phyloP scores from a whole-genome alignment of 1,284 basidiomycete genomes.

The Moniliophthora roreri region DNA sequence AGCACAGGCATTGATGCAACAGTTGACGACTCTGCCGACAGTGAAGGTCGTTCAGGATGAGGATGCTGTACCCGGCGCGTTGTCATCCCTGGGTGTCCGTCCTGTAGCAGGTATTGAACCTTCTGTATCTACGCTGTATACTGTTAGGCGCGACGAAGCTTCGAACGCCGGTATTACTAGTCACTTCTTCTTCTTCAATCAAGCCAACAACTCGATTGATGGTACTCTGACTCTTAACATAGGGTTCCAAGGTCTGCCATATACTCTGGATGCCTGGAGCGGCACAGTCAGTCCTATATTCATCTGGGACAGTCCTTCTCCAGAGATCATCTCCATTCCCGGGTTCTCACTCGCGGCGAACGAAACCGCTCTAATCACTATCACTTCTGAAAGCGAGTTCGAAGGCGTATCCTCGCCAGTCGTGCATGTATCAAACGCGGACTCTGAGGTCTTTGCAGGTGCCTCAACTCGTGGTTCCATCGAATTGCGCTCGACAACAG shows the following conservation, averaged over 20 bases:
- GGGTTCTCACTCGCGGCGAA: slow-evolving; percentile 13
- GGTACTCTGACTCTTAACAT: slow-evolving; percentile 16
- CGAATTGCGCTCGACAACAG: slow-evolving; percentile 13
- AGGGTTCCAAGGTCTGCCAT: slow-evolving; percentile 17
- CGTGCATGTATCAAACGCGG: slow-evolving; percentile 8
- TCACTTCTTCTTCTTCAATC: slow-evolving; percentile 18
- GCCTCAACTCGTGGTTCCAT: slow-evolving; percentile 6
- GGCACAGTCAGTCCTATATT: slow-evolving; percentile 14
- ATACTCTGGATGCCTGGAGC: slow-evolving; percentile 18
- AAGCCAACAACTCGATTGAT: slow-evolving; percentile 10
- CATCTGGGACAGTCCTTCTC: slow-evolving; percentile 10
- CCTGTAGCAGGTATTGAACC: slow-evolving; percentile 14
- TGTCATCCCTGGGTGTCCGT: slow-evolving; percentile 13
- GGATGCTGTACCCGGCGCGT: slow-evolving; percentile 12
- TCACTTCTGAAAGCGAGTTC: slow-evolving; percentile 12
- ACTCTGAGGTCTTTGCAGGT: slow-evolving; percentile 9
- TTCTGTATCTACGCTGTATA: slow-evolving; percentile 11
- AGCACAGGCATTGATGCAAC: slow-evolving; percentile 16
- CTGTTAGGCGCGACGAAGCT: slow-evolving; percentile 10
- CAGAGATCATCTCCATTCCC: slow-evolving; percentile 16
- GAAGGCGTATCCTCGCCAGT: slow-evolving; percentile 10
- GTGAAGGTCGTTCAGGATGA: slow-evolving; percentile 15
- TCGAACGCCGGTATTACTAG: slow-evolving; percentile 5
- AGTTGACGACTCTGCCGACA: slow-evolving; percentile 10
- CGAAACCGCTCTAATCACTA: slow-evolving; percentile 15